phyloP scores from a whole-genome alignment of 805 yeast genomes.

The Metschnikowia amazonensis region DNA sequence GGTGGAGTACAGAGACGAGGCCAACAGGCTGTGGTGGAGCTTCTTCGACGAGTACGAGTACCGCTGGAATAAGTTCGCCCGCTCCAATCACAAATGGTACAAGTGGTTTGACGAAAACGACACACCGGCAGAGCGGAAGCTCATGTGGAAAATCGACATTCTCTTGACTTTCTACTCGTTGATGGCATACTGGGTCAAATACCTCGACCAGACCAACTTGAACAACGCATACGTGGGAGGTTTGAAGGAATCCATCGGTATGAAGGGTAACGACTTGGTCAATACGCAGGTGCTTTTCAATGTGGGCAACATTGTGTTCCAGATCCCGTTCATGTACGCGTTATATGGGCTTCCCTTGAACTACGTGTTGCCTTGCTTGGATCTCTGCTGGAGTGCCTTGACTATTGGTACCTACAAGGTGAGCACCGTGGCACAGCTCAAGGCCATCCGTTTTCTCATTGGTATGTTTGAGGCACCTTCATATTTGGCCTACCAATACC shows the following conservation, averaged over 20 bases:
- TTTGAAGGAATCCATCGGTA: slow-evolving; percentile 21
- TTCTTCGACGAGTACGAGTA: slow-evolving; percentile 39
- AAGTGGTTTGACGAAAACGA: slow-evolving; percentile 28
- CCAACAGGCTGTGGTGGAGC: slow-evolving; percentile 47
- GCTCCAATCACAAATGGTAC: slow-evolving; percentile 23
- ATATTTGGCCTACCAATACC: slow-evolving; percentile 26
- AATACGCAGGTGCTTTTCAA: slow-evolving; percentile 24
- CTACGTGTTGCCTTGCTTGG: slow-evolving; percentile 20
- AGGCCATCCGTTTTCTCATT: slow-evolving; percentile 25
- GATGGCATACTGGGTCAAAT: slow-evolving; percentile 33
- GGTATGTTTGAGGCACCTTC: slow-evolving; percentile 27
- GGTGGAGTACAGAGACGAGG: slow-evolving; percentile 50
- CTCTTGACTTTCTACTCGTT: slow-evolving; percentile 25
- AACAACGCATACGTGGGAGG: slow-evolving; percentile 29
- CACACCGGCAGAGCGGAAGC: slow-evolving; percentile 27
- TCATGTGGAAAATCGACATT: slow-evolving; percentile 29
- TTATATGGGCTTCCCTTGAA: slow-evolving; percentile 23
- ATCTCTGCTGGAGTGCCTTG: slow-evolving; percentile 22
- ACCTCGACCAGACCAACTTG: slow-evolving; percentile 23
- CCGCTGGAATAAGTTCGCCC: slow-evolving; percentile 18
- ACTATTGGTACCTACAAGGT: slow-evolving; percentile 22
- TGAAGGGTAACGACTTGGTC: slow-evolving; percentile 29
- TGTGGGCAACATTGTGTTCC: slow-evolving; percentile 26
- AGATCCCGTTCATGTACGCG: slow-evolving; percentile 24
- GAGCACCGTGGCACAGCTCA: slow-evolving; percentile 18